A percentile compares a stretch with the other conserved stretches of the same genome.
Conservation (phyloP, 495 filamentous ascomycete genomes). For the Aspergillus leporis region DNA sequence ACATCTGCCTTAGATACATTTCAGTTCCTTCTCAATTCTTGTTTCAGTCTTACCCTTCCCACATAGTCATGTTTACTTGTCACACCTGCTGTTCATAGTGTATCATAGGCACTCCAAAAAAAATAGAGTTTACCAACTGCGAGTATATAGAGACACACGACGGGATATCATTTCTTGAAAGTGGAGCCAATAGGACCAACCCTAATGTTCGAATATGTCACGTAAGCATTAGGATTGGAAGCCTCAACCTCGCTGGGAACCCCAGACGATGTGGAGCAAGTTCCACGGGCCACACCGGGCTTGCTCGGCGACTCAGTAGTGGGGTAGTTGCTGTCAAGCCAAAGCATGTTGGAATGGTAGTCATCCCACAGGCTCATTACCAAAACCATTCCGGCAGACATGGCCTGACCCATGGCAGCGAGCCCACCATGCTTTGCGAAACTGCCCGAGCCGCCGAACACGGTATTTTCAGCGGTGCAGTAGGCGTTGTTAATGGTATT, state of each 20-base stretch:
- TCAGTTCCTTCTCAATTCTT: not conserved
- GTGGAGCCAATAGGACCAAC: constrained; percentile 67
- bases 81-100: no score
- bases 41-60: not conserved
- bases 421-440: constrained; percentile 64
- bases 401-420: constrained; percentile 52
- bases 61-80: no score
- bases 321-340: constrained; percentile 76
- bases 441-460: constrained; percentile 60
- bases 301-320: constrained; percentile 46
- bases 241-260: constrained; percentile 60
- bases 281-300: constrained; percentile 66
- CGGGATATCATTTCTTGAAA: constrained; percentile 30
- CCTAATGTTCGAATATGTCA: constrained; percentile 68
- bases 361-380: constrained; percentile 76
- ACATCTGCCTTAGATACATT: not conserved
- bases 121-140: not conserved
- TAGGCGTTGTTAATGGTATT: constrained; percentile 61
- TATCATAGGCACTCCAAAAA: not conserved
- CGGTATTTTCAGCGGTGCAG: constrained; percentile 60
- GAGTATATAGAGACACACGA: not conserved
- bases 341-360: constrained; percentile 72
- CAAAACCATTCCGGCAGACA: constrained; percentile 64
- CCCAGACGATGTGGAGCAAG: constrained; percentile 62
- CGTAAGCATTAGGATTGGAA: constrained; percentile 53